Base-by-base conservation (phyloP, 129 eudicot genomes). In the sunflower (Helianthus annuus) region DNA sequence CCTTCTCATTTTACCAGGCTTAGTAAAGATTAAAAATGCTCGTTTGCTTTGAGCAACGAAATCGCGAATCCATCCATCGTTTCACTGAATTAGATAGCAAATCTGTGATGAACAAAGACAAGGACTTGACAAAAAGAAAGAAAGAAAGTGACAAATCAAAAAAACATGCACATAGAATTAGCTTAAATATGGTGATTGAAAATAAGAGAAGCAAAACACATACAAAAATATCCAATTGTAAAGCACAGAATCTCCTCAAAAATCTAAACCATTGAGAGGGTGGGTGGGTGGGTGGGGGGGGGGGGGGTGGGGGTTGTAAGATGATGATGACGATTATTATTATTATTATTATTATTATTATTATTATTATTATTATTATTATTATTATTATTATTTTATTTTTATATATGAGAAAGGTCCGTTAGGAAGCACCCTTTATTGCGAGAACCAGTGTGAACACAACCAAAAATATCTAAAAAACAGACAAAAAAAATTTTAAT, bases 191-290 rank as follows among this genome's bases (percentile, higher is more conserved):
- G 38, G 48, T 63, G 15, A 78, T 64, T 64, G 56, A 53, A 22
- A 76, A 66, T 8, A 62, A 70, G 61, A 63, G 57, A 78, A 70
- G 71, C 59, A 78, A 70, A 27, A 71, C 71, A 72, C 53, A 70
- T 8, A 52, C 6, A 63, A 44, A 70, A 63, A 64, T 78, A 78
- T 44, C 77, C 59, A 64, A 61, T 68, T 70, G 39, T 39, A 70
- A 62, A 52, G 71, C 42, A 62, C 10, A 61, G 71, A 77, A 62
- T 62, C 66, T 36, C 72, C 70, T 77, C 81, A 40, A 70, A 51
- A 70, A 77, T 70, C 81, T 76, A 51, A 77, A 22, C 76, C 76
- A 69, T 76, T 49, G 67, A 57, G 16, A 22, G 77, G 69, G 27
- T n/a, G 15, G 8, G 66, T n/a, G 52, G 36, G 13, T 40, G 45